A percentile compares a stretch with the other conserved stretches of the same genome.
phyloP scores from a whole-genome alignment of 139 green algal genomes.

The Chlamydomonas sphaeroides region DNA sequence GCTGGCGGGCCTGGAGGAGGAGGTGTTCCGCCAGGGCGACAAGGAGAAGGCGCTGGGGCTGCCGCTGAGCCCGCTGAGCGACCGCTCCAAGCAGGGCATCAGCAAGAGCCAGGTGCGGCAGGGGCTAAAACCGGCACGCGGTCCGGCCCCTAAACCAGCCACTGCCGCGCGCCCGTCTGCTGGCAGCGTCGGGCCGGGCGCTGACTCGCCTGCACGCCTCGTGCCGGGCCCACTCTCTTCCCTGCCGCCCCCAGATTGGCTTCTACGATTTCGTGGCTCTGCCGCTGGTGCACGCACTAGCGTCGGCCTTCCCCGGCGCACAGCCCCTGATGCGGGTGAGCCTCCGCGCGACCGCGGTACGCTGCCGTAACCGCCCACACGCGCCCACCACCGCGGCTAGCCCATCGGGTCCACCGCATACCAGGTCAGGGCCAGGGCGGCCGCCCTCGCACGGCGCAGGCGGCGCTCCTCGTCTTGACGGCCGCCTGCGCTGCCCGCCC shows the following conservation, averaged over 20 bases:
- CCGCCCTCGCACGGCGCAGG: too few species aligned
- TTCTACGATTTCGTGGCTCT: constrained; percentile 48
- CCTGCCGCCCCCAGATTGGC: constrained; percentile 2
- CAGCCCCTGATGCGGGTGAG: constrained; percentile 13
- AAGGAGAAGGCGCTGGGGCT: constrained; percentile 42
- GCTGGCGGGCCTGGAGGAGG: constrained; percentile 43
- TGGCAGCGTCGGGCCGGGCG: too few species aligned
- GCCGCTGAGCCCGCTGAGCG: constrained; percentile 55
- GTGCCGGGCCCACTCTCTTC: background rate
- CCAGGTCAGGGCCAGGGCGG: too few species aligned
- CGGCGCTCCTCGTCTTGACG: too few species aligned
- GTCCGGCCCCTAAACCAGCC: too few species aligned
- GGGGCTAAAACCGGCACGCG: too few species aligned
- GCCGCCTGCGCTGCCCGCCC: too few species aligned
- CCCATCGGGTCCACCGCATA: too few species aligned
- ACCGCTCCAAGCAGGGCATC: constrained; percentile 59
- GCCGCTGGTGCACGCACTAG: constrained; percentile 29
- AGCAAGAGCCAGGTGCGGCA: constrained; percentile 50
- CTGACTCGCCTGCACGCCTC: too few species aligned
- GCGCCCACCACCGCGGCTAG: too few species aligned
- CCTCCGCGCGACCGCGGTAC: too few species aligned
- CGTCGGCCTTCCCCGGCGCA: constrained; percentile 18
- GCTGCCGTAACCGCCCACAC: background rate
- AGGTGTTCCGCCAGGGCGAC: constrained; percentile 68
- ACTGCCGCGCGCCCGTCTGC: too few species aligned